Evolutionary conservation across 2,329 filamentous ascomycete genomes (phyloP).

Genomic region (Botrytis tulipae): DNA sequence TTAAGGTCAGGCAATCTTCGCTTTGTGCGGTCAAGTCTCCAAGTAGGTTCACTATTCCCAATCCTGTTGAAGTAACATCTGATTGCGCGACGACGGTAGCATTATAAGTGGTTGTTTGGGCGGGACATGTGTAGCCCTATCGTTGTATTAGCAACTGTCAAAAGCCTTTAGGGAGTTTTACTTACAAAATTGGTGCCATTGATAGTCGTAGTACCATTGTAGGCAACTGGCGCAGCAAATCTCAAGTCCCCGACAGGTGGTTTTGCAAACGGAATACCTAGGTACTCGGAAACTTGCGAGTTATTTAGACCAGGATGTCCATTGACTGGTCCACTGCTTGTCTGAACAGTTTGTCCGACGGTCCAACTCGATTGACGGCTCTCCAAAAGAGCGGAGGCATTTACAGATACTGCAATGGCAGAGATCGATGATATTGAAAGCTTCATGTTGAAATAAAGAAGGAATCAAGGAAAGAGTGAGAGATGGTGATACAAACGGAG

Average conservation of each 20-base stretch:
- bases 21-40: slow-evolving; percentile 15
- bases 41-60: not conserved
- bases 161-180: slow-evolving; percentile 10
- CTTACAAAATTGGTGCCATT: slow-evolving; percentile 35
- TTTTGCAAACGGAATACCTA: slow-evolving; percentile 44
- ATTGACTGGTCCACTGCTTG: slow-evolving; percentile 33
- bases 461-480: not conserved
- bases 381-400: slow-evolving; percentile 5
- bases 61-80: not conserved
- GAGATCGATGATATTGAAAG: not conserved
- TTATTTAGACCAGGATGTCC: slow-evolving; percentile 31
- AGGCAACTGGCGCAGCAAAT: slow-evolving; percentile 36
- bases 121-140: slow-evolving; percentile 21
- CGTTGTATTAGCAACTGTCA: slow-evolving; percentile 24
- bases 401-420: slow-evolving; percentile 6
- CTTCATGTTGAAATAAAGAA: slow-evolving; percentile 2
- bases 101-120: slow-evolving; percentile 9
- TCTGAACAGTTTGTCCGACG: slow-evolving; percentile 35
- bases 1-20: slow-evolving; percentile 44
- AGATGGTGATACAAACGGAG: not conserved
- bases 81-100: not conserved
- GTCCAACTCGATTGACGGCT: slow-evolving; percentile 29
- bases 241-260: slow-evolving; percentile 43
- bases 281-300: slow-evolving; percentile 38
- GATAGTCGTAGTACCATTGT: slow-evolving; percentile 23